Conservation (phyloP, 192 early-diverging fungal species). For the Helicostylum pulchrum region DNA sequence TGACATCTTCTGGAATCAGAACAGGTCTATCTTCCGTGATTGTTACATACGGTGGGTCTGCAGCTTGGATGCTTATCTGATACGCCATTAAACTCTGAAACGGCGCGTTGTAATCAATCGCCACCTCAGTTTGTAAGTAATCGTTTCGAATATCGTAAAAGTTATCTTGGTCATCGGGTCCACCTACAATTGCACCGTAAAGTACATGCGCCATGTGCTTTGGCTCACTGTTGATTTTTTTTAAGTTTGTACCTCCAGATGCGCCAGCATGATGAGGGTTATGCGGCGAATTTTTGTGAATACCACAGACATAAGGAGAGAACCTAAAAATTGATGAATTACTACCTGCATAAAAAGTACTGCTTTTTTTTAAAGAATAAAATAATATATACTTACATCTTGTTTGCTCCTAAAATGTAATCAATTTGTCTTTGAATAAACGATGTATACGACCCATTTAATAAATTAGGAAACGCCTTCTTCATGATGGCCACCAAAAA, state of each 20-base stretch:
- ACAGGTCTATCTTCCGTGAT: conserved; percentile 44
- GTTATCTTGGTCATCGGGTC: conserved; percentile 50
- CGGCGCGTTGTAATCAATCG: conserved; percentile 54
- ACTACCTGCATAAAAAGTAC: too few species aligned
- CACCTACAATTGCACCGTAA: conserved; percentile 58
- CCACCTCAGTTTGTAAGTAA: conserved; percentile 51
- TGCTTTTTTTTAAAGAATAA: too few species aligned
- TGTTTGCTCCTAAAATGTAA: conserved; percentile 54
- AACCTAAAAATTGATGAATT: neutral
- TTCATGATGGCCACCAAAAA: conserved; percentile 24
- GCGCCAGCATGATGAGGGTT: conserved; percentile 59
- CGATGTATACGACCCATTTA: neutral
- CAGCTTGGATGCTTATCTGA: conserved; percentile 40
- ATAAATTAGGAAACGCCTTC: conserved; percentile 19
- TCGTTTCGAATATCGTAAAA: conserved; percentile 47
- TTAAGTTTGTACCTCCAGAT: conserved; percentile 45
- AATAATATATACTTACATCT: conserved; percentile 5
- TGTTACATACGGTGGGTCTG: conserved; percentile 47
- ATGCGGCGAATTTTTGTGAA: conserved; percentile 54
- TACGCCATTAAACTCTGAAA: conserved; percentile 52
- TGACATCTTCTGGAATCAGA: conserved; percentile 25
- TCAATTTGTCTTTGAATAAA: conserved; percentile 43
- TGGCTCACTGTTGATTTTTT: conserved; percentile 33
- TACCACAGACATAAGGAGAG: conserved; percentile 55
- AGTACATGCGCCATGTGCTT: conserved; percentile 27